Base-by-base conservation (phyloP, 1,284 basidiomycete genomes). In the Sporisorium iseilematis-ciliati region DNA sequence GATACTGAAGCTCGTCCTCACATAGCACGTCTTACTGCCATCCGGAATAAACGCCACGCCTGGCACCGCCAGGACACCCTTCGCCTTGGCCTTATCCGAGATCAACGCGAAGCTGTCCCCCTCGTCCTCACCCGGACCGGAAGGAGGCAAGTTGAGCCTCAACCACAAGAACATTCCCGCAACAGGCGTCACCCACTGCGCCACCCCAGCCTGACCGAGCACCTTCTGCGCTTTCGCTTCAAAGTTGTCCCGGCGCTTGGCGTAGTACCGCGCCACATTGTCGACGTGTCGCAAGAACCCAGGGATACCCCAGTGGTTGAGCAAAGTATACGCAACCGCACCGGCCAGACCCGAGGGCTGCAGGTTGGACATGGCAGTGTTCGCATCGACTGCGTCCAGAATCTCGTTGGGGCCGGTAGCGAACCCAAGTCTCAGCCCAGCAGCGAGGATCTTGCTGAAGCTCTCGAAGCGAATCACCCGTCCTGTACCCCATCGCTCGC, bases 1-100 rank as follows among this genome's bases (percentile, higher is more conserved):
- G 11, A 84, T 51, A 56, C 77, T 80, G 67, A 84, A 84, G 52
- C 78, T 81, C 8, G 78, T 75, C 14, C 83, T 70, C 8, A 82
- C 82, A 51, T 84, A 84, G 43, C 77, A 77, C 31, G 69, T 67
- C 51, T 61, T 73, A 45, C 62, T 62, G 4, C 71, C 66, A 29
- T 64, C 63, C 2, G 81, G 78, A 67, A 86, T 81, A 63, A 86
- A 86, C 0, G 94, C 94, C 0, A 75, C 72, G 25, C 87, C 87
- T 0, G 95, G 95, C 6, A 97, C 89, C 11, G 93, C 94, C 21
- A 98, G 89, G 3, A 98, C 92, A 23, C 93, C 93, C 55, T 90
- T 90, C 61, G 90, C 90, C 54, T 92, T 88, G 2, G 94, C 94
- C 77, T 91, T 91, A 16, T 90, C 91, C 57, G 89, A 88, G 79